Base-by-base conservation (phyloP, 2,329 filamentous ascomycete genomes). In the Clonostachys rhizophaga region DNA sequence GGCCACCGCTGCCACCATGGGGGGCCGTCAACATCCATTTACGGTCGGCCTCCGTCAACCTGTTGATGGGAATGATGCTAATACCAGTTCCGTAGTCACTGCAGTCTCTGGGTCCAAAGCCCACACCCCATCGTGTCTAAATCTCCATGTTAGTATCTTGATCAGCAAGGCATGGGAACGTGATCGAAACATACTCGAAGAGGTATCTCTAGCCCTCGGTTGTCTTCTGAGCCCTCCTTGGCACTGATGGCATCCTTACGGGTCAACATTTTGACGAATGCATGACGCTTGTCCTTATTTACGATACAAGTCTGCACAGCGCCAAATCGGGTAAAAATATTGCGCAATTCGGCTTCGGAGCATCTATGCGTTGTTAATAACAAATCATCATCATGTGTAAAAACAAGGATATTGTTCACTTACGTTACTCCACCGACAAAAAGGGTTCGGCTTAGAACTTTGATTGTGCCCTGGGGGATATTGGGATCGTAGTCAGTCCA, bases 231-330 rank as follows among this genome's bases (percentile, higher is more conserved):
- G 45, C 84, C 89, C 36, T 87, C 81, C 63, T 95, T 95, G 44
- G 94, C 94, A 52, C 66, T 74, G 49, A 95, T 79, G 13, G 94
- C 92, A 66, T 96, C 90, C 52, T 83, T 78, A 36, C 95, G 89
- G 53, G 83, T 94, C 55, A 94, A 81, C 94, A 99, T 99, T 71
- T 99, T 99, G 60, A 99, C 92, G 64, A 99, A 99, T 6, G 94
- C 94, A 67, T 99, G 94, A 16, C 94, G 88, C 71, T 97, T 99
- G 61, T 99, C 94, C 60, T 90, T 87, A 71, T 99, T 97, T 55
- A 96, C 91, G 54, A 99, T 99, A 68, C 92, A 97, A 2, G 92
- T 96, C 67, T 99, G 94, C 5, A 99, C 94, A 46, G 84, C 76
- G 49, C 94, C 94, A 61, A 85, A 96, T 42, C 83, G 83, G 59